Base-by-base conservation (phyloP, 768 basidiomycete species). In the Boletus rufocinnamomeus region DNA sequence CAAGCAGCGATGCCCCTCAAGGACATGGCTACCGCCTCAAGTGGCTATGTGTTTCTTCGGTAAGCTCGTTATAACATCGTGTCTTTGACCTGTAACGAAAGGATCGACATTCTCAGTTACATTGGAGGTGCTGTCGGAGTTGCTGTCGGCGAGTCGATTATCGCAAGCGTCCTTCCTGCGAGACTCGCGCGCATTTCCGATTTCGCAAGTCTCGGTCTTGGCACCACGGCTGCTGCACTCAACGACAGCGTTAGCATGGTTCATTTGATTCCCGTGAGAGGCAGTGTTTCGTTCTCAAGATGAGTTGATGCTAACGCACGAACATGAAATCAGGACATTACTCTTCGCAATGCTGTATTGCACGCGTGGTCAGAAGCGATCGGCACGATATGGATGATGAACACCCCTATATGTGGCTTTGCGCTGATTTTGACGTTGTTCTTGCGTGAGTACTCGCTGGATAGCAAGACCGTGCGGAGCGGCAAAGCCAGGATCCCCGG, bases 1-100 rank as follows among this genome's bases (percentile, higher is more conserved):
- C 92, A 94, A 73, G 89, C 91, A 1, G 87, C 91, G 1, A 95
- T 95, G 91, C 93, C 93, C 0, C 66, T 91, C 17, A 86, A 85
- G 64, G 90, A 93, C 62, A 91, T 93, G 90, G 90, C 91, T 3
- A 91, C 91, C 2, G 86, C 84, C 54, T 91, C 91, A 0, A 76
- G 82, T 1, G 84, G 85, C 0, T 30, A 9, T 9, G 9, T 30
- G 30, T 30, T 30, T 9, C 30, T 30, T 30, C 30, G 30, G 30
- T 30, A 30, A 30, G 30, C 8, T 30, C 28, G 30, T 30, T 30
- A 2, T 30, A 30, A 30, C 8, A 30, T 9, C 30, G 9, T 30
- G 9, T 30, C 7, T 30, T 30, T 30, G 30, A 30, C 9, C 30
- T 30, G 30, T 30, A 9, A 30, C 6, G 30, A 30, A 30, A 9